A percentile compares a stretch with the other conserved stretches of the same genome.
These are phyloP conservation scores for Umbelopsis isabellina DNA, from an alignment of 192 early-diverging fungal species.

Conservation along the genomic window DNA sequence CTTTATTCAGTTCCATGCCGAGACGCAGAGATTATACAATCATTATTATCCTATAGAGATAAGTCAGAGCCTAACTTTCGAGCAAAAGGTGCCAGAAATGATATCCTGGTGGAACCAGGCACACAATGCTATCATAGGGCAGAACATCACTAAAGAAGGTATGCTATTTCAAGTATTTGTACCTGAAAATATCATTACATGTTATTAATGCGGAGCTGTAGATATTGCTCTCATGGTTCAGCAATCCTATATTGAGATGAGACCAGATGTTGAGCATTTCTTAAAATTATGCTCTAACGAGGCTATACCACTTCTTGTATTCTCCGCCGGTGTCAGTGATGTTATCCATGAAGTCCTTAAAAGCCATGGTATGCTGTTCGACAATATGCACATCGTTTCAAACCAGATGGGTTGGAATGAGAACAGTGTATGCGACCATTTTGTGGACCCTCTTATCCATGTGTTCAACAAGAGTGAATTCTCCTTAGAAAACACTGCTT, in stretches of 20 bases:
- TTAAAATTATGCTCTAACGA: conserved; percentile 35
- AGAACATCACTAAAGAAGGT: conserved; percentile 50
- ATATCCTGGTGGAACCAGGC: conserved; percentile 71
- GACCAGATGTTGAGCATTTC: conserved; percentile 48
- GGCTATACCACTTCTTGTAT: conserved; percentile 66
- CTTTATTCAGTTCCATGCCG: conserved; percentile 46
- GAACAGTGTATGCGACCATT: conserved; percentile 54
- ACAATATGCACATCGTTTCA: conserved; percentile 71
- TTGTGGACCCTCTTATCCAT: conserved; percentile 71
- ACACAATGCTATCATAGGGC: conserved; percentile 55
- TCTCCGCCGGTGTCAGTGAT: conserved; percentile 72
- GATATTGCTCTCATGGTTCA: conserved; percentile 56
- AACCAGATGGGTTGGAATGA: conserved; percentile 72
- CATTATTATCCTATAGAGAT: conserved; percentile 82
- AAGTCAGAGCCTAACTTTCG: conserved; percentile 40
- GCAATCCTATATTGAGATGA: conserved; percentile 51
- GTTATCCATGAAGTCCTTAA: conserved; percentile 62
- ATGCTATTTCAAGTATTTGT: neutral
- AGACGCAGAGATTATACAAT: conserved; percentile 51
- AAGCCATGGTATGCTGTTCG: conserved; percentile 41
- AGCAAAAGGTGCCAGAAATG: conserved; percentile 71
- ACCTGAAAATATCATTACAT: neutral
- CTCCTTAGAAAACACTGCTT: conserved; percentile 47
- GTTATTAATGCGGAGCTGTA: neutral
- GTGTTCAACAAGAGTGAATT: conserved; percentile 74